Base-by-base conservation (phyloP, 2,329 filamentous ascomycete genomes). In the Chaetomiaceae sp. region DNA sequence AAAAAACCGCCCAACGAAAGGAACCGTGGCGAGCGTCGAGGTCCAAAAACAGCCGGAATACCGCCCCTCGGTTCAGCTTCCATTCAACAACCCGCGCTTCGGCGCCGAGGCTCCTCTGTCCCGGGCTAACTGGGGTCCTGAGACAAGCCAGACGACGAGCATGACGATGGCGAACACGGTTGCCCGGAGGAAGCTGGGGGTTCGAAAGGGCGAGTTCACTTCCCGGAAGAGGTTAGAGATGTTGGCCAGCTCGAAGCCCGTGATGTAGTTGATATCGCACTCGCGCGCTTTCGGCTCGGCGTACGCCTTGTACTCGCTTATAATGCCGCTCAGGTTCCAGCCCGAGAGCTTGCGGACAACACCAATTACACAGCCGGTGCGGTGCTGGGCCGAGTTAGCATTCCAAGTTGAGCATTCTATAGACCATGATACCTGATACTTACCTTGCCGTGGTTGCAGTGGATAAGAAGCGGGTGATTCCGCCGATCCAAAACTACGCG, bases 371-470 rank as follows among this genome's bases (percentile, higher is more conserved):
- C 90, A 96, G 20, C 91, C 91, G 16, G 91, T 96, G 53, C 91
- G 86, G 66, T 96, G 91, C 79, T 89, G 56, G 11, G 36, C 30
- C 7, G 8, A 3, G 32, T 53, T 43, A 54, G 51, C 23, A 32
- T 38, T 16, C 23, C 10, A 5, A 11, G 5, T 18, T 45, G 14
- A 21, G 10, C 16, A 18, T n/a, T n/a, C n/a, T n/a, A 4, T 29
- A 29, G 40, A 11, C 13, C 34, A 14, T 14, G 13, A 20, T 1
- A 18, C 5, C 10, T 10, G 16, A n/a, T 51, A 63, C 71, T 58
- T 69, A 84, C 81, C 72, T 85, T 94, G 66, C 91, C 91, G 62
- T 95, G 91, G 66, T 96, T 96, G 77, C 91, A 96, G 69, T 96
- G 91, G 42, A 96, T 80, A 34, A 96, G 76, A 10, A 96, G 70